These are phyloP conservation scores for Scenedesmus sp. DNA, from an alignment of 163 green algal genomes.

Conservation along the genomic window DNA sequence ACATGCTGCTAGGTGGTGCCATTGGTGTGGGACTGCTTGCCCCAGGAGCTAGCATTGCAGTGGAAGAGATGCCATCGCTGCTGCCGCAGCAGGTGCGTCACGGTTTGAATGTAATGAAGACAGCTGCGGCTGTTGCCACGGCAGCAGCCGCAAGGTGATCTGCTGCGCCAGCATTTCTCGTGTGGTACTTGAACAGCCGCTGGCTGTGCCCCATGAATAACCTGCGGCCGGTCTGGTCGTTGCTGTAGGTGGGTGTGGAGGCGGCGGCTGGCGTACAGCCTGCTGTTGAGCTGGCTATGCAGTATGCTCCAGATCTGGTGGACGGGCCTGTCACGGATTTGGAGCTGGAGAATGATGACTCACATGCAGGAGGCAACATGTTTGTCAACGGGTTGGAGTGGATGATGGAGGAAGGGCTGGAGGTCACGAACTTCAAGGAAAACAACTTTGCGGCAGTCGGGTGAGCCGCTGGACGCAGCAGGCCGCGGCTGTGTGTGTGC, in stretches of 20 bases:
- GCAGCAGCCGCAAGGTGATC: neutral
- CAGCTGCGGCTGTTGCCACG: neutral
- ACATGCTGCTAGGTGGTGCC: neutral
- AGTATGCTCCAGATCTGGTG: slow-evolving; percentile 5
- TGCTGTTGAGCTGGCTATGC: neutral
- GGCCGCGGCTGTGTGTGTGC: neutral
- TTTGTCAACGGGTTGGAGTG: slow-evolving; percentile 36
- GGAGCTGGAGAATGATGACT: neutral
- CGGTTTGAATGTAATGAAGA: neutral
- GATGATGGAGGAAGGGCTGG: slow-evolving; percentile 45
- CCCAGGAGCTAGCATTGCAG: neutral
- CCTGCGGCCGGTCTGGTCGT: neutral
- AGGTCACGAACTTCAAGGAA: slow-evolving; percentile 49
- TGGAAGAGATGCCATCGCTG: neutral
- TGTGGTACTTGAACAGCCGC: too few relatives aligned
- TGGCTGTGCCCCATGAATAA: neutral
- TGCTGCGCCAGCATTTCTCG: too few relatives aligned
- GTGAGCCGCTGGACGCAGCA: slow-evolving; percentile 18
- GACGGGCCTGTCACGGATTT: neutral
- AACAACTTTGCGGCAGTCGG: slow-evolving; percentile 52
- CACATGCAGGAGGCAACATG: neutral
- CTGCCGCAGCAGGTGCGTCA: neutral
- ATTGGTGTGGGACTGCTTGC: neutral
- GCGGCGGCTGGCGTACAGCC: neutral
- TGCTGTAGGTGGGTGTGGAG: neutral